Conservation (phyloP, 352 stramenopile species). For the Pythium periplocum region DNA sequence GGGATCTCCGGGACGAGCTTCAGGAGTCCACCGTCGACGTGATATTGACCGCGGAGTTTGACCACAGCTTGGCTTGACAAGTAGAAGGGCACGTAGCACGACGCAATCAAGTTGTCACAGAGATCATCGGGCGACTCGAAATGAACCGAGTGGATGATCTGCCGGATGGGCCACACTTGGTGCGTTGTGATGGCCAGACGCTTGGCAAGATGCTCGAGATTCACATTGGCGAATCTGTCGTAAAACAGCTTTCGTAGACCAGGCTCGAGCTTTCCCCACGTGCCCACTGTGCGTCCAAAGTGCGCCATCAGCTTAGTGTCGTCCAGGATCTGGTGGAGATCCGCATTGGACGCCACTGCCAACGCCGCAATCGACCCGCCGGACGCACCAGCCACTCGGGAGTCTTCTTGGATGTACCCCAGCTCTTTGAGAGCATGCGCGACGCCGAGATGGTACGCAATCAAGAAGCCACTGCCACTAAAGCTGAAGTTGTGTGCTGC, state of each 20-base stretch:
- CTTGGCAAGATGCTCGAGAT: constrained; percentile 32
- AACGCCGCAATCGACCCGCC: constrained; percentile 65
- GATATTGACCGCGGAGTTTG: constrained; percentile 54
- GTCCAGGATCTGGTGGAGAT: constrained; percentile 46
- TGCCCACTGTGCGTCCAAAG: constrained; percentile 46
- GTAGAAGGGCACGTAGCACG: constrained; percentile 80
- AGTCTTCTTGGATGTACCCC: constrained; percentile 37
- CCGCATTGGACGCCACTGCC: constrained; percentile 46
- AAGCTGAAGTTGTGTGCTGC: constrained; percentile 59
- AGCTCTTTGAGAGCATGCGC: constrained; percentile 47
- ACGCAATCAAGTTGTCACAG: constrained; percentile 61
- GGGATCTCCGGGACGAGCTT: constrained; percentile 64
- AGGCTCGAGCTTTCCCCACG: constrained; percentile 64
- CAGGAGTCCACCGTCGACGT: constrained; percentile 67
- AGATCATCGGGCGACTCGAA: constrained; percentile 63
- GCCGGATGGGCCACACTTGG: constrained; percentile 58
- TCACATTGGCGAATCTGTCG: constrained; percentile 36
- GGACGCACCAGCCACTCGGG: constrained; percentile 66
- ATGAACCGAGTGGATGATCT: constrained; percentile 39
- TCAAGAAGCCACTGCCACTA: constrained; percentile 72
- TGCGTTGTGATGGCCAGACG: constrained; percentile 65
- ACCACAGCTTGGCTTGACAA: constrained; percentile 37
- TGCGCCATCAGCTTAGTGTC: constrained; percentile 52
- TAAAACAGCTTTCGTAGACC: constrained; percentile 50
- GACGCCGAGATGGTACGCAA: constrained; percentile 76